A percentile compares a stretch with the other conserved stretches of the same genome.
These are phyloP conservation scores for Venturia effusa DNA, from an alignment of 2,329 filamentous ascomycete species.

Conservation along the genomic window DNA sequence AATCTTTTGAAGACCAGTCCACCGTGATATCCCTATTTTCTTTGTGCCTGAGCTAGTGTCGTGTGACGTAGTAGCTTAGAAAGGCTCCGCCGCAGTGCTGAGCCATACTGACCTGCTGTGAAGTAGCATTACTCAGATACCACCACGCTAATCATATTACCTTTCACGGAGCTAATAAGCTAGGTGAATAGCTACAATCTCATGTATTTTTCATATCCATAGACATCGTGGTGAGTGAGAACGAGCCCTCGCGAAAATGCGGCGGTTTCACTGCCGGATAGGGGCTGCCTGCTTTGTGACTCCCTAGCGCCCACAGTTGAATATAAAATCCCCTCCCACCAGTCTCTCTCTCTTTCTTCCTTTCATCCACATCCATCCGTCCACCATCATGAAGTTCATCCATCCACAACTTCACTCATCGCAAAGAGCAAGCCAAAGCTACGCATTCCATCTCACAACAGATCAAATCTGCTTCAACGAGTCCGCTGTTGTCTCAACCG, in stretches of 20 bases:
- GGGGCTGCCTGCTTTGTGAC: neutral
- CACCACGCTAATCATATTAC: neutral
- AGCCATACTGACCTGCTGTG: neutral
- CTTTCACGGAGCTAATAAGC: neutral
- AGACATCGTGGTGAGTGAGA: neutral
- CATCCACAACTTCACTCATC: too few relatives aligned
- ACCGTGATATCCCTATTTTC: neutral
- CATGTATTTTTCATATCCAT: neutral
- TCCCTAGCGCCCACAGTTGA: neutral
- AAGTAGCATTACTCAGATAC: neutral
- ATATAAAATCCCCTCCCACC: neutral
- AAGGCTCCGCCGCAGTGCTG: neutral
- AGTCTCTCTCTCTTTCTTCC: neutral
- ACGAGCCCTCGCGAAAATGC: neutral
- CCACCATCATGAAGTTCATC: too few relatives aligned
- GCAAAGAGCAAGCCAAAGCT: too few relatives aligned
- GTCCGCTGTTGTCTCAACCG: too few relatives aligned
- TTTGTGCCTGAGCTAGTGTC: neutral
- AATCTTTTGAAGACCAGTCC: neutral
- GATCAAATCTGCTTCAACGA: too few relatives aligned
- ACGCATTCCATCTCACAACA: too few relatives aligned
- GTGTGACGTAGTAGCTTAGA: neutral
- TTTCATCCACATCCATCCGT: neutral
- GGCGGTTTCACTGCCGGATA: neutral
- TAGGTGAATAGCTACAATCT: neutral